phyloP scores from a whole-genome alignment of 2,329 filamentous ascomycete species.

The Colletotrichum graminicola region DNA sequence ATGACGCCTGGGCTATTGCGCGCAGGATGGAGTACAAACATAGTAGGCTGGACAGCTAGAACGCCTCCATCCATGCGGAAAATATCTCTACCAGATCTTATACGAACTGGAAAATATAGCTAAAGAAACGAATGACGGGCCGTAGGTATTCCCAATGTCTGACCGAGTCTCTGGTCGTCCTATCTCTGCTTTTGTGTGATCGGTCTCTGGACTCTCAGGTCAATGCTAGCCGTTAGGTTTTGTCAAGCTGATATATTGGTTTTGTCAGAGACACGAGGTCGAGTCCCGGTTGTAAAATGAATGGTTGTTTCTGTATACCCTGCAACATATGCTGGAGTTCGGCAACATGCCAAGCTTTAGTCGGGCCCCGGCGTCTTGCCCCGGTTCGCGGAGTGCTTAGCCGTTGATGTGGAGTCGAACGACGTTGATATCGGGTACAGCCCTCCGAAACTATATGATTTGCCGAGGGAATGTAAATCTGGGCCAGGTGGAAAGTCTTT shows the following conservation, averaged over 20 bases:
- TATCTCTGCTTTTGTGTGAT: background rate
- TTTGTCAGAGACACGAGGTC: background rate
- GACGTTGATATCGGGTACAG: background rate
- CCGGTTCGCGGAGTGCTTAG: background rate
- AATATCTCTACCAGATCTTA: no score
- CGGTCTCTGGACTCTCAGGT: background rate
- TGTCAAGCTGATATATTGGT: background rate
- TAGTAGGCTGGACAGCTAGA: background rate
- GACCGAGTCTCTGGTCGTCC: background rate
- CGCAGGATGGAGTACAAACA: background rate
- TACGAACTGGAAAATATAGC: background rate
- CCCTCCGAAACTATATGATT: background rate
- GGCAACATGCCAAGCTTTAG: background rate
- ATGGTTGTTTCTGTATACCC: background rate
- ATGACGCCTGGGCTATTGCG: background rate
- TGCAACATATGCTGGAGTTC: no score
- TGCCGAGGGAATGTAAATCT: background rate
- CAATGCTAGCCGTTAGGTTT: background rate
- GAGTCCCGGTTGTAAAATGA: background rate
- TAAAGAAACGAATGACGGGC: background rate
- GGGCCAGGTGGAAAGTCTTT: background rate
- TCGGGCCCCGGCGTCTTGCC: background rate
- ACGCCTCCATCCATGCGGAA: background rate
- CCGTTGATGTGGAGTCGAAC: background rate
- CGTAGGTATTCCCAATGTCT: background rate